These are phyloP conservation scores for Alloteropsis semialata DNA, from an alignment of 176 grass and related monocot species.

Conservation along the genomic window DNA sequence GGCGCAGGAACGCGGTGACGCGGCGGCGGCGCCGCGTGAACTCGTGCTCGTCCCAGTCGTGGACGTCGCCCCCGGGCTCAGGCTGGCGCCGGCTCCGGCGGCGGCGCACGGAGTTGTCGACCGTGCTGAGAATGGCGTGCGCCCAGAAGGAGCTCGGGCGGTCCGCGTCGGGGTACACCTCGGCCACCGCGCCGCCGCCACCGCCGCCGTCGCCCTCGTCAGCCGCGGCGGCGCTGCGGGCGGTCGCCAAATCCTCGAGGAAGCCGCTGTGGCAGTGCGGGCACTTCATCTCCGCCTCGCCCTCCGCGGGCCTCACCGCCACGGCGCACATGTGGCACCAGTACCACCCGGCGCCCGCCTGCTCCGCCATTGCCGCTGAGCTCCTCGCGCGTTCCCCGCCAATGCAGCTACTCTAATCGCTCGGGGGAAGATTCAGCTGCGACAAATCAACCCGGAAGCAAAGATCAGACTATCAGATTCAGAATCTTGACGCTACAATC, in stretches of 20 bases:
- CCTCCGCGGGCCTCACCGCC: constrained; percentile 52
- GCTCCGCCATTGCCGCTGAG: constrained; percentile 44
- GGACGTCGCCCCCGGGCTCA: constrained; percentile 3
- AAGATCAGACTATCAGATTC: no score
- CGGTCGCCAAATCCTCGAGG: constrained; percentile 81
- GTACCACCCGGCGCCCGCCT: constrained; percentile 44
- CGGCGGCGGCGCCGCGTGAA: constrained; percentile 39
- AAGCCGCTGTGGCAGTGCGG: constrained; percentile 76
- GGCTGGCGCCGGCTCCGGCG: constrained; percentile 20
- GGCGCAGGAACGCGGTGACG: constrained; percentile 44
- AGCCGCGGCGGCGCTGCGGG: neutral
- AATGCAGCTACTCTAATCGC: constrained; percentile 33
- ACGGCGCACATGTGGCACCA: constrained; percentile 86
- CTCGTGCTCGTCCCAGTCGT: constrained; percentile 21
- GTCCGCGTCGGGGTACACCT: constrained; percentile 22
- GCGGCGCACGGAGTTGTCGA: constrained; percentile 45
- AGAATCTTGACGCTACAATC: neutral
- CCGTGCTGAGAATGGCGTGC: constrained; percentile 54
- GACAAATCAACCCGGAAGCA: neutral
- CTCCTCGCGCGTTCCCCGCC: neutral
- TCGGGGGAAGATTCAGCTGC: constrained; percentile 10
- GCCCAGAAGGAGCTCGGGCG: constrained; percentile 53
- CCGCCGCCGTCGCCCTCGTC: no score
- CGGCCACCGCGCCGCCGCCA: neutral
- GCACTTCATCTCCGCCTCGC: constrained; percentile 68